Conservation (phyloP, 169 alveolate genomes). For the Plasmodium yoelii region DNA sequence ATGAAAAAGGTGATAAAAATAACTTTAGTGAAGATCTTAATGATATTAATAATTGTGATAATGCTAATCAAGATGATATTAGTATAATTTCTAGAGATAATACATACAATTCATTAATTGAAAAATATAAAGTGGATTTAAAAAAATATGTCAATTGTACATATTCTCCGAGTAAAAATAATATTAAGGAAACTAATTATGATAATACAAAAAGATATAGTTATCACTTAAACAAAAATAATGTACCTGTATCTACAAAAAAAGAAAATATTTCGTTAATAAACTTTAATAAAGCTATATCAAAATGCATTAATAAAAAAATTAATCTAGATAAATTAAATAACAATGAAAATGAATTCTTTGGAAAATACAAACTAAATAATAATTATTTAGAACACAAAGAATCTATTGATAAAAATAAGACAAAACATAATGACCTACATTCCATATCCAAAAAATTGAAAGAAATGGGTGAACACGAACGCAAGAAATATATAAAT, state of each 20-base stretch:
- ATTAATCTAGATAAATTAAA: not conserved
- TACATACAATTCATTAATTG: slow-evolving; percentile 9
- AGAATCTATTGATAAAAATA: slow-evolving; percentile 6
- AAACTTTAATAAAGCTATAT: not conserved
- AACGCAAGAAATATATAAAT: slow-evolving; percentile 8
- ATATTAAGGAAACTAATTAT: slow-evolving; percentile 1
- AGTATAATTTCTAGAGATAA: slow-evolving; percentile 7
- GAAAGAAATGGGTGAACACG: slow-evolving; percentile 18
- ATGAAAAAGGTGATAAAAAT: slow-evolving; percentile 8
- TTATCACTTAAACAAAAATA: not conserved
- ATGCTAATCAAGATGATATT: not conserved
- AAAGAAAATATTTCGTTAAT: slow-evolving; percentile 16
- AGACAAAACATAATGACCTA: not conserved
- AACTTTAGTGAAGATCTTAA: not conserved
- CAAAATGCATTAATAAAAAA: slow-evolving; percentile 7
- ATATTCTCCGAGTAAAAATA: not conserved
- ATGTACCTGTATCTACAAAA: slow-evolving; percentile 14
- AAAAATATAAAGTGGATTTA: slow-evolving; percentile 17
- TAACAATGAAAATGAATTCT: slow-evolving; percentile 12
- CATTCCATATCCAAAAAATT: not conserved
- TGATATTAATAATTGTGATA: slow-evolving; percentile 1
- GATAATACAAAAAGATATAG: not conserved
- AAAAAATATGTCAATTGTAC: slow-evolving; percentile 1
- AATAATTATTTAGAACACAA: slow-evolving; percentile 19
- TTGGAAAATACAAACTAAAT: slow-evolving; percentile 20